A percentile compares a stretch with the other conserved stretches of the same genome.
Evolutionary conservation across 192 early-diverging fungal species (phyloP).

Genomic region (Rhizophagus sp.): DNA sequence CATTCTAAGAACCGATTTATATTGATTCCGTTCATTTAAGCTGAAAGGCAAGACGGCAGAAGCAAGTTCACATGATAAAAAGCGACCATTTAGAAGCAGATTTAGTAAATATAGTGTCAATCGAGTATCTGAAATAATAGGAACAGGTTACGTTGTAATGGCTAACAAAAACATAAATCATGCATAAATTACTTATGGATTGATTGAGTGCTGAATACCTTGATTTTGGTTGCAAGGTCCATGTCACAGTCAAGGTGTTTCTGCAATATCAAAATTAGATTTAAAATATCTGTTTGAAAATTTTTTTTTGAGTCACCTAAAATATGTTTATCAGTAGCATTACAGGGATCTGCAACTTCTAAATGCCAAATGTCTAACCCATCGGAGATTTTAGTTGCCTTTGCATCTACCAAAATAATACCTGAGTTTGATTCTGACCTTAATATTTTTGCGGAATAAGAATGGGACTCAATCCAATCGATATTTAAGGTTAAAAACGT

Average conservation of each 20-base stretch:
- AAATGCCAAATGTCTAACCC: constrained; percentile 30
- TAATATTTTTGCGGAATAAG: constrained; percentile 15
- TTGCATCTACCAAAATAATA: constrained; percentile 7
- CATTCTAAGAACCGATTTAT: constrained; percentile 14
- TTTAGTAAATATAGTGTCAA: constrained; percentile 28
- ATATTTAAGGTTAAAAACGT: constrained; percentile 18
- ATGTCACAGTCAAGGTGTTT: constrained; percentile 30
- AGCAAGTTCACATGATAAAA: constrained; percentile 26
- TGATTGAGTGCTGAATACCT: constrained; percentile 21
- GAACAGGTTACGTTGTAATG: constrained; percentile 22
- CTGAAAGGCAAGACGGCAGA: constrained; percentile 25
- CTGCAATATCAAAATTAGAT: constrained; percentile 15
- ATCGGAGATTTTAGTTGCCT: constrained; percentile 21
- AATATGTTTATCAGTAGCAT: constrained; percentile 15
- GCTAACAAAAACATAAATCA: constrained; percentile 27
- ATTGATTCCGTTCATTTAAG: constrained; percentile 19
- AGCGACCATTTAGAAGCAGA: constrained; percentile 16
- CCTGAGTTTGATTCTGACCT: constrained; percentile 26
- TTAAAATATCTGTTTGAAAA: constrained; percentile 9
- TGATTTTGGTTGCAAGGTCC: constrained; percentile 22
- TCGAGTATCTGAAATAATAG: constrained; percentile 27
- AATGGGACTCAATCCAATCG: constrained; percentile 30
- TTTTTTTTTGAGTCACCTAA: constrained; percentile 27
- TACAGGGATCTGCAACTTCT: constrained; percentile 29
- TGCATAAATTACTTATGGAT: constrained; percentile 26